Conservation (phyloP, 2,329 filamentous ascomycete genomes). For the Aspergillus versicolor region DNA sequence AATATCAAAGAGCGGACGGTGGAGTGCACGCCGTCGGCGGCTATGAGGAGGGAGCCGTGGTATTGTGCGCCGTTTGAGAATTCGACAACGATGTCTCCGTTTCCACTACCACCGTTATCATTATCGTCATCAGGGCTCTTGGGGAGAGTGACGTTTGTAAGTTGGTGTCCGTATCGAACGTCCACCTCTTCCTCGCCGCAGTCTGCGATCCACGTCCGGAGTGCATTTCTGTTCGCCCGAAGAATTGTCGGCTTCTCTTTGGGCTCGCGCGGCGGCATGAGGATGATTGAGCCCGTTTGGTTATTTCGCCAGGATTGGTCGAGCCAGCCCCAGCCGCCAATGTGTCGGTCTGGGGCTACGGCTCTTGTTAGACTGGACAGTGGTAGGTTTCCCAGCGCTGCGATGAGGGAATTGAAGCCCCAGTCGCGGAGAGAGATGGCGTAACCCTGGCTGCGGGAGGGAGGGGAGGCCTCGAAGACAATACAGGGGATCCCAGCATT, state of each 20-base stretch:
- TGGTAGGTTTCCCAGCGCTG: conserved; percentile 3
- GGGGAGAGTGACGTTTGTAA: not conserved
- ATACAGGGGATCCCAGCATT: conserved; percentile 11
- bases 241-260: conserved; percentile 2
- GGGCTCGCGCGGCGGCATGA: conserved; percentile 2
- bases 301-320: conserved; percentile 14
- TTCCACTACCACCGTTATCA: not conserved
- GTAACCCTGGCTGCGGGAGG: conserved; percentile 11
- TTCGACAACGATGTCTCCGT: not conserved
- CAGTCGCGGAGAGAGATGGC: conserved; percentile 13
- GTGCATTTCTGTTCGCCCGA: conserved; percentile 11
- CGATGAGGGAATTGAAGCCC: conserved; percentile 6
- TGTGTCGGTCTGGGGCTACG: conserved; percentile 12
- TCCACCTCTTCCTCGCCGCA: conserved; percentile 11
- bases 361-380: conserved; percentile 4
- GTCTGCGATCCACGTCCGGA: conserved; percentile 13
- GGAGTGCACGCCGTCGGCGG: conserved; percentile 12
- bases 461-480: conserved; percentile 10
- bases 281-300: conserved; percentile 5
- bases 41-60: conserved; percentile 9
- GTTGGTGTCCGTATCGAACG: conserved; percentile 9
- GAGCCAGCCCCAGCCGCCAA: conserved; percentile 14
- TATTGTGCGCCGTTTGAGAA: conserved; percentile 14
- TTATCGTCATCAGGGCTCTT: too few species aligned
- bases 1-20: conserved; percentile 3